Conservation (phyloP, 2,329 filamentous ascomycete genomes). For the Hypocrella siamensis region DNA sequence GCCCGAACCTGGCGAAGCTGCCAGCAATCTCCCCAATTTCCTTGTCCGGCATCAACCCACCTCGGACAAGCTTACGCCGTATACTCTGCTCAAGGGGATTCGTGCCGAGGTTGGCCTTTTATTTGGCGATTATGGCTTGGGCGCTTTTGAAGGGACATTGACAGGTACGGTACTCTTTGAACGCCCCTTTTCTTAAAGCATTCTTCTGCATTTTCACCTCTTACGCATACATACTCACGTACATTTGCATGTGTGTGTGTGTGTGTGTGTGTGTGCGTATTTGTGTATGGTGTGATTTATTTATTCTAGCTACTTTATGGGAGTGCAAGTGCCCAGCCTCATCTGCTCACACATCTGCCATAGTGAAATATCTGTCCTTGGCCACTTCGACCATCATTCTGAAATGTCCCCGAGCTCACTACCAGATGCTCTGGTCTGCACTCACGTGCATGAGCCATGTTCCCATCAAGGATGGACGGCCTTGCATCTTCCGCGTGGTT, state of each 20-base stretch:
- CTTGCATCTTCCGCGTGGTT: constrained; percentile 71
- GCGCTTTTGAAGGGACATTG: constrained; percentile 53
- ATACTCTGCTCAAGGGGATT: constrained; percentile 51
- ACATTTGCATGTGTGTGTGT: too few species aligned
- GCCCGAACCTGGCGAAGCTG: constrained; percentile 25
- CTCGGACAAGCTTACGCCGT: constrained; percentile 50
- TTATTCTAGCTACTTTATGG: too few species aligned
- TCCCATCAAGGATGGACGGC: constrained; percentile 40
- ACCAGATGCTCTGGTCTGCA: constrained; percentile 79
- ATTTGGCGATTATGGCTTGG: constrained; percentile 81
- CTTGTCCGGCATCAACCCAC: constrained; percentile 70
- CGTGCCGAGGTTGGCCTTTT: constrained; percentile 53
- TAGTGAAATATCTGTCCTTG: constrained; percentile 83
- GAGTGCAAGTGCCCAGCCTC: too few species aligned
- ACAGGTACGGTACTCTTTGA: constrained; percentile 47
- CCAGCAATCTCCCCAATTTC: constrained; percentile 35
- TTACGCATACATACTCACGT: constrained; percentile 2
- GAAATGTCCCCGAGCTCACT: constrained; percentile 65
- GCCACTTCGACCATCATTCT: constrained; percentile 94
- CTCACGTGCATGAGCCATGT: constrained; percentile 65
- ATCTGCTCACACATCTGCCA: too few species aligned
- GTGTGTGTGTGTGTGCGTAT: too few species aligned
- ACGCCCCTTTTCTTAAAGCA: too few species aligned
- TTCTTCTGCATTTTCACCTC: neutral
- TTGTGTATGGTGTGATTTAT: too few species aligned